phyloP scores from a whole-genome alignment of 495 filamentous ascomycete species.

The Aspergillus panamensis region DNA sequence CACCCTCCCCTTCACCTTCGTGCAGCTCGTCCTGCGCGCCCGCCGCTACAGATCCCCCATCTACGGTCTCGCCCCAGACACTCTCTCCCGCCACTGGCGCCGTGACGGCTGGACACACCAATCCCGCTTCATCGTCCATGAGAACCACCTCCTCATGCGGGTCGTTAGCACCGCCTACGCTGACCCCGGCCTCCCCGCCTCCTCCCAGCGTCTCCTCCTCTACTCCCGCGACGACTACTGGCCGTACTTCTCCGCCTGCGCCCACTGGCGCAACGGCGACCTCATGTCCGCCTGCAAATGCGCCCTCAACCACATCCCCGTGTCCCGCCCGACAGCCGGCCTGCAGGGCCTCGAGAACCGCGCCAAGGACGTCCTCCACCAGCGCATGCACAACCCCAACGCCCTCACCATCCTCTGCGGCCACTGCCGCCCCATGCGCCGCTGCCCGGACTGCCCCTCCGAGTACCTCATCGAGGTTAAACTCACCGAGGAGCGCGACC shows the following conservation, averaged over 20 bases:
- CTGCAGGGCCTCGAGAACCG: conserved; percentile 40
- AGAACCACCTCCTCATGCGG: conserved; percentile 51
- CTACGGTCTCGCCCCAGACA: conserved; percentile 39
- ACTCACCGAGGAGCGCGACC: conserved; percentile 45
- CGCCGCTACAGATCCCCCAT: conserved; percentile 31
- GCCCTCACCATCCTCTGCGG: conserved; percentile 48
- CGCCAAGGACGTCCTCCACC: conserved; percentile 35
- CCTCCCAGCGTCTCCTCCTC: conserved; percentile 48
- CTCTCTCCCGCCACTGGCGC: conserved; percentile 49
- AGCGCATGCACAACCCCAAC: conserved; percentile 39
- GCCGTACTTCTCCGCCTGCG: conserved; percentile 56
- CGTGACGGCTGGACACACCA: conserved; percentile 48
- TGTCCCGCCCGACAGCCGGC: conserved; percentile 34
- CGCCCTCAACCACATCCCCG: conserved; percentile 53
- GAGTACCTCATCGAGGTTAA: conserved; percentile 59
- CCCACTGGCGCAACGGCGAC: conserved; percentile 58
- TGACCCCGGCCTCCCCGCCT: conserved; percentile 37
- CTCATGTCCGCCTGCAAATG: conserved; percentile 57
- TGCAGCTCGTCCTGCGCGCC: conserved; percentile 49
- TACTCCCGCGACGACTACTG: conserved; percentile 57
- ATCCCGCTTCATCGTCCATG: conserved; percentile 48
- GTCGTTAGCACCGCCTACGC: conserved; percentile 48
- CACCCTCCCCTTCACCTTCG: conserved; percentile 50
- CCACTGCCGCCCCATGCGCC: conserved; percentile 52
- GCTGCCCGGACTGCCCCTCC: conserved; percentile 57